Evolutionary conservation across 495 filamentous ascomycete genomes (phyloP).

Genomic region (Talaromyces thailandensis): DNA sequence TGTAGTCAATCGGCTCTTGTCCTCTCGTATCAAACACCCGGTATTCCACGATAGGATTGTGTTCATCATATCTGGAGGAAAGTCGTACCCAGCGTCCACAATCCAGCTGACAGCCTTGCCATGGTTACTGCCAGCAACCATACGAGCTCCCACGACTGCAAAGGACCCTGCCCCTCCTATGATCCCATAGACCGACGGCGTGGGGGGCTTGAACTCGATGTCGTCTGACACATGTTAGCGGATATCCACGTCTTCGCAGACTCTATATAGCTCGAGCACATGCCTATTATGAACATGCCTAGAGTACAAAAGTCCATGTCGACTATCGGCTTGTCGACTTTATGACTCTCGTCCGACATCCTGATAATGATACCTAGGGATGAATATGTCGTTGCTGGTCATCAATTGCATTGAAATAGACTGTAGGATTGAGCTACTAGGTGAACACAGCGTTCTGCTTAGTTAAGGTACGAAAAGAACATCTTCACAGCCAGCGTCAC

Average conservation of each 20-base stretch:
- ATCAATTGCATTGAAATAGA: not conserved
- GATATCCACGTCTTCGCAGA: conserved; percentile 5
- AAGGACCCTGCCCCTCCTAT: conserved; percentile 84
- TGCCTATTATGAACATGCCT: conserved; percentile 95
- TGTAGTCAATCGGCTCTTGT: conserved; percentile 65
- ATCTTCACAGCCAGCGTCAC: not conserved
- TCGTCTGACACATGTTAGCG: conserved; percentile 54
- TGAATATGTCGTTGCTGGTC: not conserved
- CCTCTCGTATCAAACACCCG: conserved; percentile 55
- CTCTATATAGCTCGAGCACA: not conserved
- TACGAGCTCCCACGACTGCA: conserved; percentile 76
- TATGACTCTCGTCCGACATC: not conserved
- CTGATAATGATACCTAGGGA: not conserved
- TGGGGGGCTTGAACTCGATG: conserved; percentile 60
- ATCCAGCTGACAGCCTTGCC: conserved; percentile 71
- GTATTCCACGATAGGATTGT: conserved; percentile 66
- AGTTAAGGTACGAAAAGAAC: not conserved
- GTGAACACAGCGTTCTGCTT: not conserved
- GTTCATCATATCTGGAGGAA: conserved; percentile 55
- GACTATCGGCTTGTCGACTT: not conserved
- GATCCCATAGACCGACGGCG: conserved; percentile 55
- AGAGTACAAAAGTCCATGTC: conserved; percentile 74
- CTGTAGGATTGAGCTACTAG: not conserved
- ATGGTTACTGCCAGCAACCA: conserved; percentile 53
- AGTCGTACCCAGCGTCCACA: conserved; percentile 82